These are phyloP conservation scores for Hypericum perforatum DNA, from an alignment of 345 rosid genomes.

Conservation along the genomic window DNA sequence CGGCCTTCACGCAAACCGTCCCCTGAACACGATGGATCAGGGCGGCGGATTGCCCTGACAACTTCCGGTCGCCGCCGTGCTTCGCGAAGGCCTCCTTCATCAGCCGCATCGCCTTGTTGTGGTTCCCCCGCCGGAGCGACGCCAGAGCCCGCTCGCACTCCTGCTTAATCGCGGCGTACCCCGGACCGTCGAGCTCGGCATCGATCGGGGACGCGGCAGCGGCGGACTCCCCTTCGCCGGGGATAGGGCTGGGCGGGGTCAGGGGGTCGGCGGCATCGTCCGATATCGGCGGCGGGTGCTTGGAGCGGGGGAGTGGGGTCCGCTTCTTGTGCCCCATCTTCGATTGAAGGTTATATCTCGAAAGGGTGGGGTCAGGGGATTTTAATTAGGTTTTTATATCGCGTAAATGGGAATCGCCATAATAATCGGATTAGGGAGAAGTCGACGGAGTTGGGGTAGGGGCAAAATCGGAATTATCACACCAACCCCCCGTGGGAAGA, in stretches of 20 bases:
- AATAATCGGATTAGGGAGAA: neutral
- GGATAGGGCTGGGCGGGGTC: conserved; percentile 9
- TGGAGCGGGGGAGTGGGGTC: conserved; percentile 42
- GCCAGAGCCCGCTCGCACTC: conserved; percentile 84
- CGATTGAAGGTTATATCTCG: conserved; percentile 27
- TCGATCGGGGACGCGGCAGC: conserved; percentile 12
- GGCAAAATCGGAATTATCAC: neutral
- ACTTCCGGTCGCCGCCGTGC: conserved; percentile 27
- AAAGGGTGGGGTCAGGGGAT: neutral
- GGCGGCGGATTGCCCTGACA: conserved; percentile 31
- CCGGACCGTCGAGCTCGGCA: conserved; percentile 19
- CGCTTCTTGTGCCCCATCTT: conserved; percentile 86
- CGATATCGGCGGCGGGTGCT: conserved; percentile 25
- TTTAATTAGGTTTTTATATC: neutral
- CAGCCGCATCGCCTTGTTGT: conserved; percentile 69
- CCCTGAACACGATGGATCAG: conserved; percentile 74
- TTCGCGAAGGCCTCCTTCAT: conserved; percentile 67
- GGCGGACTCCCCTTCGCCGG: conserved; percentile 9
- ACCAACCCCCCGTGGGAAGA: neutral
- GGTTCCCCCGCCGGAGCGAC: conserved; percentile 76
- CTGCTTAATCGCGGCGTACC: conserved; percentile 38
- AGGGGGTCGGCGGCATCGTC: conserved; percentile 17
- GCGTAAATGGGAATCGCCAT: neutral
- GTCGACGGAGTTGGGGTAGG: neutral
- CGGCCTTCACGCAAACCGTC: conserved; percentile 60